phyloP scores from a whole-genome alignment of 352 stramenopile genomes.

The Phytophthora pini region DNA sequence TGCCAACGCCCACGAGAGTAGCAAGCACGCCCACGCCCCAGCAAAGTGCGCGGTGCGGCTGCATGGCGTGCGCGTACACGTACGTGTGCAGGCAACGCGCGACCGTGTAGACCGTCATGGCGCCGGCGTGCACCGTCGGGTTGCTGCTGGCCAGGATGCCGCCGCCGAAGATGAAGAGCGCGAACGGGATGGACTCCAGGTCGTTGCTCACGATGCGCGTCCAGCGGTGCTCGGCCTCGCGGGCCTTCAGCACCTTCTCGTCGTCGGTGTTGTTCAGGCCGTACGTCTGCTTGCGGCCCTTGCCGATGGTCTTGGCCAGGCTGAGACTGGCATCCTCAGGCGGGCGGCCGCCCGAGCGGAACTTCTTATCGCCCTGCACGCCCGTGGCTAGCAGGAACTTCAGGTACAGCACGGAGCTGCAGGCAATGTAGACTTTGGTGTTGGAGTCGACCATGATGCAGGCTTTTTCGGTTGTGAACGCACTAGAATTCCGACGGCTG shows the following conservation, averaged over 20 bases:
- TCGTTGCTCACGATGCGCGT: conserved; percentile 63
- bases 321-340: conserved; percentile 55
- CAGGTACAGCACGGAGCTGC: conserved; percentile 64
- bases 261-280: conserved; percentile 40
- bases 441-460: conserved; percentile 22
- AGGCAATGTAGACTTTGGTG: conserved; percentile 68
- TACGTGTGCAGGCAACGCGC: conserved; percentile 52
- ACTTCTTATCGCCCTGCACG: conserved; percentile 62
- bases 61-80: conserved; percentile 50
- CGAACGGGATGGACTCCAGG: conserved; percentile 64
- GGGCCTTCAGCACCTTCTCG: conserved; percentile 42
- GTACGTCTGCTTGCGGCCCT: conserved; percentile 34
- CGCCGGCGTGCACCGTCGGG: conserved; percentile 37
- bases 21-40: conserved; percentile 36
- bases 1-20: conserved; percentile 42
- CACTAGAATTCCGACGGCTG: conserved; percentile 19
- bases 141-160: conserved; percentile 47
- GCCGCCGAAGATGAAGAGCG: conserved; percentile 52
- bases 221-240: conserved; percentile 50
- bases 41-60: conserved; percentile 51
- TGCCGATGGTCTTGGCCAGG: conserved; percentile 41
- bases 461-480: conserved; percentile 15
- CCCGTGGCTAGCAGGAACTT: conserved; percentile 65
- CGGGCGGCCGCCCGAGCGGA: conserved; percentile 51
- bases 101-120: conserved; percentile 52